Percentiles rank a stretch among this genome's conserved stretches.
These are phyloP conservation scores for Pachysandra terminalis DNA, from an alignment of 164 flowering plant genomes.

Conservation along the genomic window DNA sequence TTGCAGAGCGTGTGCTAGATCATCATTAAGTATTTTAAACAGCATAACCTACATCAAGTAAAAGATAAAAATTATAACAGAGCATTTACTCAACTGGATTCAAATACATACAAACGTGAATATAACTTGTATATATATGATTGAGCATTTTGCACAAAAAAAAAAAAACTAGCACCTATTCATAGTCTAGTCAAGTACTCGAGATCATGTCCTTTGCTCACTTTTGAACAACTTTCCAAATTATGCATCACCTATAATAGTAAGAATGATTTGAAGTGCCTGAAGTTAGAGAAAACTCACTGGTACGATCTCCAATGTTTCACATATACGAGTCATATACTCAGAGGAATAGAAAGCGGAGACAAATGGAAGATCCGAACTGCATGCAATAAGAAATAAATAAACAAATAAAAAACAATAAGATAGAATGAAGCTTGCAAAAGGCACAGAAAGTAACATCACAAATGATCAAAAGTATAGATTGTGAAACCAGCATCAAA, in stretches of 20 bases:
- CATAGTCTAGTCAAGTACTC: background rate
- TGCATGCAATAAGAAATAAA: conserved; percentile 13
- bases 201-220: too few relatives aligned
- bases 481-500: too few relatives aligned
- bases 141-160: background rate
- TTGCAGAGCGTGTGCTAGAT: conserved; percentile 11
- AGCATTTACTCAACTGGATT: background rate
- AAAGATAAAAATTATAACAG: background rate
- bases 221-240: too few relatives aligned
- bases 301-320: conserved; percentile 23
- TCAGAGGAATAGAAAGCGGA: conserved; percentile 19
- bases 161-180: background rate
- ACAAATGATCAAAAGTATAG: background rate
- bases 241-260: too few relatives aligned
- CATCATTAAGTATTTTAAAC: conserved; percentile 21
- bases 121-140: background rate
- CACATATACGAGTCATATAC: conserved; percentile 18
- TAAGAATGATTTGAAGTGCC: background rate
- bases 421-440: background rate
- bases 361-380: conserved; percentile 23
- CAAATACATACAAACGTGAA: background rate
- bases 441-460: too few relatives aligned
- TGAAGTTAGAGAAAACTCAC: conserved; percentile 14
- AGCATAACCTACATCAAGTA: conserved; percentile 21
- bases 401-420: background rate